Evolutionary conservation across 345 rosid species (phyloP).

Genomic region (Eucalyptus cloeziana): DNA sequence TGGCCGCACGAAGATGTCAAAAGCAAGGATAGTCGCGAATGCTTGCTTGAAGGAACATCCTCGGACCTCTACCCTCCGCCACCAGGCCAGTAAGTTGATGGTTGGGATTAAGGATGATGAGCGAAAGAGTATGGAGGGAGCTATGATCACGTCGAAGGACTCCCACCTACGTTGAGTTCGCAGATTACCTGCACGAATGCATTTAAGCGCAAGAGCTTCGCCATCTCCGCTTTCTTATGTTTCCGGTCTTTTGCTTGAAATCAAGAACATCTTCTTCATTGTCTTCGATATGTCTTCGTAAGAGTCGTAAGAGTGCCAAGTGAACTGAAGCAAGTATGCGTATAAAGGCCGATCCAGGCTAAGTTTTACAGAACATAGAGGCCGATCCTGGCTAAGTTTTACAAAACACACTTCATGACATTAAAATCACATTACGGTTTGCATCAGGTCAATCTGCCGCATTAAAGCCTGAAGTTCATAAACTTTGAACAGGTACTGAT

Average conservation of each 20-base stretch:
- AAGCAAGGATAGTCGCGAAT: not conserved
- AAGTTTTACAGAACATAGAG: not conserved
- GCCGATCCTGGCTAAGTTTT: not conserved
- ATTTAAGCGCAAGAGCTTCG: not conserved
- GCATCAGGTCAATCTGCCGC: not conserved
- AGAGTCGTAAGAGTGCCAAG: not conserved
- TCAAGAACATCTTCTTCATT: not conserved
- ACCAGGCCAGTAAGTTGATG: not conserved
- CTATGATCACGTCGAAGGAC: not conserved
- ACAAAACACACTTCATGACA: not conserved
- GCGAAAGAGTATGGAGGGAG: not conserved
- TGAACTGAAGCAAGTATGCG: not conserved
- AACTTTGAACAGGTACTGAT: not conserved
- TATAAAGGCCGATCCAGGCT: not conserved
- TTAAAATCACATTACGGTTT: not conserved
- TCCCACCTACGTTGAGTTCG: not conserved
- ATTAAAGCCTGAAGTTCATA: not conserved
- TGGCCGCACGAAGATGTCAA: not conserved
- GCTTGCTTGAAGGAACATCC: not conserved
- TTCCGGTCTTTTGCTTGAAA: not conserved
- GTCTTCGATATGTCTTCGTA: not conserved
- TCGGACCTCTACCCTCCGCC: not conserved
- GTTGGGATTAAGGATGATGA: not conserved
- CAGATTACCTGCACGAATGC: not conserved
- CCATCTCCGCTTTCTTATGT: not conserved